Conservation (phyloP, 305 asterid species). For the Solanum hybrid region DNA sequence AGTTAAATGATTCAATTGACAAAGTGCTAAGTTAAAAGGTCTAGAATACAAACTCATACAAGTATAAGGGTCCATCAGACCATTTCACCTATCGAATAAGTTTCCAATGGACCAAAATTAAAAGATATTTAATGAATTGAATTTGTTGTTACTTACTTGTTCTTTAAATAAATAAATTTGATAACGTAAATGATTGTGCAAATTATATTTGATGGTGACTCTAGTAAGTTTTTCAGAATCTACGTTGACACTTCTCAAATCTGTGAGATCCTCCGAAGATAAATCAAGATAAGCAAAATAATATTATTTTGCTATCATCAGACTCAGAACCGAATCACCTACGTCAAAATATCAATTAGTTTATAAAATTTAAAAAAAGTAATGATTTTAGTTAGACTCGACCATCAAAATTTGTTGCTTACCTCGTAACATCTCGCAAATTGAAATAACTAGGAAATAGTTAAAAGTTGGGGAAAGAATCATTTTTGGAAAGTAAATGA, state of each 20-base stretch:
- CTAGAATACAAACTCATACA: too few relatives aligned
- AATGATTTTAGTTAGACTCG: neutral
- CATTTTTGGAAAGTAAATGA: too few relatives aligned
- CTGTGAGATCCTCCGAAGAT: constrained; percentile 25
- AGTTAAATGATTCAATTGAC: too few relatives aligned
- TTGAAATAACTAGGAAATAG: too few relatives aligned
- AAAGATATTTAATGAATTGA: neutral
- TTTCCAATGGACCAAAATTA: neutral
- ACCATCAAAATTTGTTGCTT: neutral
- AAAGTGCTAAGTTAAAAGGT: too few relatives aligned
- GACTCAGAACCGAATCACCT: constrained; percentile 34
- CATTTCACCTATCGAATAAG: too few relatives aligned
- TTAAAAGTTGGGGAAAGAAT: too few relatives aligned
- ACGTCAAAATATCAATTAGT: neutral
- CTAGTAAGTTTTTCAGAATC: constrained; percentile 59
- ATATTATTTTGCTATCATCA: constrained; percentile 20
- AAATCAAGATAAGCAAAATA: constrained; percentile 21
- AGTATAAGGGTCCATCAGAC: too few relatives aligned
- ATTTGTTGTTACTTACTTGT: constrained; percentile 24
- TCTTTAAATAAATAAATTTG: constrained; percentile 11
- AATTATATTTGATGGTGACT: constrained; percentile 21
- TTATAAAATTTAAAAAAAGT: neutral
- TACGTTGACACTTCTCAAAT: constrained; percentile 41
- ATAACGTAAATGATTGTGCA: constrained; percentile 29
- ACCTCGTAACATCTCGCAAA: neutral